A percentile compares a stretch with the other conserved stretches of the same genome.
These are phyloP conservation scores for Thuidium tamariscinum DNA, from an alignment of 225 moss, liverwort and hornwort genomes.

Conservation along the genomic window DNA sequence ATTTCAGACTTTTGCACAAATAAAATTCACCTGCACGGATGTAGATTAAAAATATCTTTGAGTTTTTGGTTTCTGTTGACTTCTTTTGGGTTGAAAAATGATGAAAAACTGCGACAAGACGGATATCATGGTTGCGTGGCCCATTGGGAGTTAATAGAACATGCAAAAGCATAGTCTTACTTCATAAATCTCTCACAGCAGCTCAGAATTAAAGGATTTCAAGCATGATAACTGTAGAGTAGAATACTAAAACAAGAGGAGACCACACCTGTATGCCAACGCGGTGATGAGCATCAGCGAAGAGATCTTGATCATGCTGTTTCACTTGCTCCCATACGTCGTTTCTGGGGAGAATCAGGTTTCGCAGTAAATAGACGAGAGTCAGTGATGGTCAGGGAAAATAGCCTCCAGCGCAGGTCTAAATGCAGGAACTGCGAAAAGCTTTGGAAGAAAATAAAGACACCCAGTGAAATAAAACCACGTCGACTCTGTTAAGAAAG, in stretches of 20 bases:
- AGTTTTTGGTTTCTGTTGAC: not conserved
- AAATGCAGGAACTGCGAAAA: constrained; percentile 51
- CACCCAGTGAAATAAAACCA: constrained; percentile 52
- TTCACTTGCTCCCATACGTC: constrained; percentile 41
- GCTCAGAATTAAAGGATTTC: not conserved
- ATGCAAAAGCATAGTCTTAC: not conserved
- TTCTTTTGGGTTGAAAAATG: too few relatives aligned
- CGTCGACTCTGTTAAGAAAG: constrained; percentile 21
- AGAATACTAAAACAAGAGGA: not conserved
- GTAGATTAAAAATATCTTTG: not conserved
- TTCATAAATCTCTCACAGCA: not conserved
- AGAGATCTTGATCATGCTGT: constrained; percentile 20
- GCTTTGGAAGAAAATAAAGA: constrained; percentile 57
- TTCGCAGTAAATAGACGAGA: constrained; percentile 44
- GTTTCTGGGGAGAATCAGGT: constrained; percentile 37
- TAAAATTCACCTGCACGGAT: too few relatives aligned
- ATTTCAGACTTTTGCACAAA: not conserved
- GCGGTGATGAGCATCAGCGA: constrained; percentile 16
- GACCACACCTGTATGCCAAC: constrained; percentile 46
- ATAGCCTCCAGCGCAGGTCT: constrained; percentile 50
- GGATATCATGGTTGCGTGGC: not conserved
- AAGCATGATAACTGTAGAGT: not conserved
- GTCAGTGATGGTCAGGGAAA: constrained; percentile 44
- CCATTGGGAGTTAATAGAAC: not conserved
- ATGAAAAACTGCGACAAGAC: not conserved